Percentiles rank a stretch among this genome's conserved stretches.
These are phyloP conservation scores for Cardiospermum halicacabum DNA, from an alignment of 345 rosid genomes.

Conservation along the genomic window DNA sequence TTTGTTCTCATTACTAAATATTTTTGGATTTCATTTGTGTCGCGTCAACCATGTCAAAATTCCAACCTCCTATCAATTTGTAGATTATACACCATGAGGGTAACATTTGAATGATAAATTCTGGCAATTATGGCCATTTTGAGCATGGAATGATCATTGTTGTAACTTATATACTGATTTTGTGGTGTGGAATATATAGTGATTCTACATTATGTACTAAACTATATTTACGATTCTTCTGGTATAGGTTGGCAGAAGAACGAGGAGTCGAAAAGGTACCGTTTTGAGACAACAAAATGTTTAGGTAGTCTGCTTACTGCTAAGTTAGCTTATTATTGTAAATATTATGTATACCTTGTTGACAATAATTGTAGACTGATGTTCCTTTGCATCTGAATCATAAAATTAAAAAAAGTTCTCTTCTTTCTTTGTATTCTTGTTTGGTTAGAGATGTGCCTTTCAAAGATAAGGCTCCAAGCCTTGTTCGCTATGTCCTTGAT, in stretches of 20 bases:
- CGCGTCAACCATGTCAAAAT: background rate
- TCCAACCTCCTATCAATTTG: background rate
- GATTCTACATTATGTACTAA: background rate
- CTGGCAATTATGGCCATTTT: background rate
- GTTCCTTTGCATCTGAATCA: too few relatives aligned
- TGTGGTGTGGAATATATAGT: background rate
- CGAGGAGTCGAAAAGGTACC: conserved; percentile 20
- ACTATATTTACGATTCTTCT: background rate
- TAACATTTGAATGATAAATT: background rate
- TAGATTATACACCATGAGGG: background rate
- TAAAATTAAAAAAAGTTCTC: too few relatives aligned
- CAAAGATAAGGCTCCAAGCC: too few relatives aligned
- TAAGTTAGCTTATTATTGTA: background rate
- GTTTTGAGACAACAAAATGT: background rate
- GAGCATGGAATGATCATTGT: background rate
- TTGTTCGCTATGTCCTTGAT: too few relatives aligned
- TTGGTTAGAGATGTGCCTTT: too few relatives aligned
- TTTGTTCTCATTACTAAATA: background rate
- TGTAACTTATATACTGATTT: background rate
- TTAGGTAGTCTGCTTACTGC: background rate
- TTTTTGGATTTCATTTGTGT: background rate
- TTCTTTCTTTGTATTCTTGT: too few relatives aligned
- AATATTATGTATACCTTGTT: background rate
- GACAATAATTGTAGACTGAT: background rate
- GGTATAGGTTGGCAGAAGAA: conserved; percentile 29